Conservation (phyloP, 768 basidiomycete genomes). For the Agrocybe pediades region DNA sequence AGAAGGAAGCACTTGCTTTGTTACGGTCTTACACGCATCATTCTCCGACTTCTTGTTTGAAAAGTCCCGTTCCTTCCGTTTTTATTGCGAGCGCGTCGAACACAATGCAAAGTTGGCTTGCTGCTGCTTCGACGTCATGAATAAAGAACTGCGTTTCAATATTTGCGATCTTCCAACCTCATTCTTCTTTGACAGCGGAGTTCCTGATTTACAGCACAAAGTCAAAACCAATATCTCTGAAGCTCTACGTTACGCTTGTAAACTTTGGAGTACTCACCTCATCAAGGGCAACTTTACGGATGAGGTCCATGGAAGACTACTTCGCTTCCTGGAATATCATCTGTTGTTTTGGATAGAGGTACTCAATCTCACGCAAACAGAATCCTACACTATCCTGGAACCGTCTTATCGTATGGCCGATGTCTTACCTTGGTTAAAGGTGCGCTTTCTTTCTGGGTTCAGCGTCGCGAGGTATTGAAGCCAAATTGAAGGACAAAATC, state of each 20-base stretch:
- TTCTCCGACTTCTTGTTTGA: constrained; percentile 34
- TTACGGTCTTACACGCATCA: constrained; percentile 30
- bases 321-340: constrained; percentile 15
- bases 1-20: constrained; percentile 17
- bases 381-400: not conserved
- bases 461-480: no score
- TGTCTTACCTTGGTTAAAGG: not conserved
- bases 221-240: constrained; percentile 18
- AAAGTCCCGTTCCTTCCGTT: constrained; percentile 16
- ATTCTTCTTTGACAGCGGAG: constrained; percentile 14
- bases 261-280: constrained; percentile 16
- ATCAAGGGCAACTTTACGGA: no score
- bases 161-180: constrained; percentile 24
- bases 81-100: constrained; percentile 8
- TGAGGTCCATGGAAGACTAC: not conserved
- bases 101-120: constrained; percentile 6
- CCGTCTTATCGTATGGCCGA: no score
- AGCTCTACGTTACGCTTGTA: constrained; percentile 24
- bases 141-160: constrained; percentile 20
- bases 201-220: constrained; percentile 14
- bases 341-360: constrained; percentile 30
- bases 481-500: not conserved
- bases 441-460: not conserved
- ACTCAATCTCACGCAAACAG: constrained; percentile 20
- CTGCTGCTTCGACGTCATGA: constrained; percentile 21